Evolutionary conservation across 257 asterid genomes (phyloP), one percentile per base, ranked within the genome.

Genomic region (Nyctanthes arbortristis): DNA sequence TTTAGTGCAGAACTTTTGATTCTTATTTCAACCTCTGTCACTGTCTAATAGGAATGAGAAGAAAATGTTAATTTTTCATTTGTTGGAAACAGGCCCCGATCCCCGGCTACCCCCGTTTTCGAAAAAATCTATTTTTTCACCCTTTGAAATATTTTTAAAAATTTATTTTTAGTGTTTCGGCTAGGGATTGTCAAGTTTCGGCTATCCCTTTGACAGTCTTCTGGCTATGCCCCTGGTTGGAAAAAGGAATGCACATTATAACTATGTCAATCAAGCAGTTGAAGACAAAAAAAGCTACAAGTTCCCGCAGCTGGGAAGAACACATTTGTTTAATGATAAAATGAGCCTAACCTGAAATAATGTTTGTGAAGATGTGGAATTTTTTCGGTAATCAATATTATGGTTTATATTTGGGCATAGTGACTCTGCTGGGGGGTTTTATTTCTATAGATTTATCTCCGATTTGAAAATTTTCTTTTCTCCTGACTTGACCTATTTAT

Each of bases 361-460:
- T n/a, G 25, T 45, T n/a, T 18, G 22, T 45, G 55, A 45, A n/a
- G 55, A 45, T 45, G 25, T n/a, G 9, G 9, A 45, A 45, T 10
- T n/a, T 3, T 45, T 22, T 3, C n/a, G 25, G 55, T 45, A 16
- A n/a, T 45, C 55, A 45, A 45, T 4, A 45, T 45, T 52, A 52
- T 52, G 3, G 28, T 52, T 24, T 52, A 52, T 52, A 24, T 24
- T 22, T 8, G 16, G 29, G 7, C 13, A 49, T 18, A 49, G 58
- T 49, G n/a, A n/a, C n/a, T n/a, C n/a, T n/a, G 58, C 58, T 49
- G 58, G 58, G 22, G 29, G 29, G 22, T 49, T 49, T 49, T 49
- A 8, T 8, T 49, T 49, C 22, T 49, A 29, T 49, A 7, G 4
- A 22, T 49, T 7, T 49, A 9, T 49, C 14, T 49, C 25, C 58